Conservation (phyloP, 768 basidiomycete species). For the Rhodocollybia butyracea region DNA sequence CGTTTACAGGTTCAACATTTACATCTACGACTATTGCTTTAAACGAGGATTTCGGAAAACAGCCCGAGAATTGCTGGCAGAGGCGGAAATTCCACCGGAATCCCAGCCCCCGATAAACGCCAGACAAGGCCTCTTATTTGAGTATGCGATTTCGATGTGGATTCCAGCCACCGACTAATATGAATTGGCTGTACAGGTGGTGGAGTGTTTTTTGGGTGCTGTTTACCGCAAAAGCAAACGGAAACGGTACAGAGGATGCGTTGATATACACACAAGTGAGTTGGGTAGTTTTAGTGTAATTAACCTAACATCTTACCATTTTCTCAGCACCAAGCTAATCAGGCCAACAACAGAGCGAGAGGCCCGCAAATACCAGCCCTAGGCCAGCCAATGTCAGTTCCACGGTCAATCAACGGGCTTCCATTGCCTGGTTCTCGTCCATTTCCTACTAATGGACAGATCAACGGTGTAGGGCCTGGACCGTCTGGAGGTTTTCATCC, state of each 20-base stretch:
- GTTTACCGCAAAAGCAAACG: constrained; percentile 76
- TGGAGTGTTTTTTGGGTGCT: constrained; percentile 90
- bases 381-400: constrained; percentile 21
- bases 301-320: constrained; percentile 14
- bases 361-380: constrained; percentile 14
- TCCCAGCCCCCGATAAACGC: constrained; percentile 78
- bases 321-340: constrained; percentile 33
- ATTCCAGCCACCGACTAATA: constrained; percentile 2
- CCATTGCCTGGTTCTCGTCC: constrained; percentile 11
- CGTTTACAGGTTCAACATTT: constrained; percentile 80
- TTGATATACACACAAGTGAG: constrained; percentile 68
- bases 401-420: constrained; percentile 30
- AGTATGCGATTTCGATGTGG: constrained; percentile 45
- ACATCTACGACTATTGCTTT: constrained; percentile 81
- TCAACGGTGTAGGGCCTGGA: constrained; percentile 25
- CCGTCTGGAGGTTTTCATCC: constrained; percentile 22
- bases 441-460: constrained; percentile 21
- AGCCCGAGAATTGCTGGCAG: constrained; percentile 58
- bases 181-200: constrained; percentile 49
- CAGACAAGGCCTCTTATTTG: constrained; percentile 78
- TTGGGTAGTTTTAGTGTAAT: constrained; percentile 43
- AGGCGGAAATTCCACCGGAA: constrained; percentile 64
- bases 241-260: constrained; percentile 65
- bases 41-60: constrained; percentile 79
- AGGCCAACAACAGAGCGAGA: constrained; percentile 14